phyloP scores from a whole-genome alignment of 176 grass and related monocot species.

The Oryza meridionalis region DNA sequence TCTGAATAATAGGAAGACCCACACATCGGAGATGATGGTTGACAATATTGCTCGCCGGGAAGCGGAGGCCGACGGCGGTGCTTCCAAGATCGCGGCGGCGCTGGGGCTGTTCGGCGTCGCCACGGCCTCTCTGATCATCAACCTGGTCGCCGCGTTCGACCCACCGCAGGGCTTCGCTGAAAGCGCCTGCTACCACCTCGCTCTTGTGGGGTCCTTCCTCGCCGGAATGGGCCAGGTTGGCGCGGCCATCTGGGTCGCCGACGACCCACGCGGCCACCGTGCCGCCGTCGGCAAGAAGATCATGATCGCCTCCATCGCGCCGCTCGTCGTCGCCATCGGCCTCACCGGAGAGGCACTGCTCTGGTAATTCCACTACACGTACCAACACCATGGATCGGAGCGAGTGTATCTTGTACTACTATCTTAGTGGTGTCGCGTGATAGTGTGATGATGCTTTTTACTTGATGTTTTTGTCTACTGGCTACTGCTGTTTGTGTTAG shows the following conservation, averaged over 20 bases:
- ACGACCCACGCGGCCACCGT: neutral
- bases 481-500: too few relatives aligned
- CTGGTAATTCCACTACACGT: neutral
- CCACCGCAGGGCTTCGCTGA: too few relatives aligned
- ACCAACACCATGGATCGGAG: too few relatives aligned
- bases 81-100: neutral
- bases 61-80: neutral
- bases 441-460: too few relatives aligned
- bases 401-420: too few relatives aligned
- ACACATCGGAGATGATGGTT: too few relatives aligned
- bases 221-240: neutral
- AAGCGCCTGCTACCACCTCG: neutral
- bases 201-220: neutral
- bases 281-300: neutral
- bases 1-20: too few relatives aligned
- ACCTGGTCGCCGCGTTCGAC: neutral
- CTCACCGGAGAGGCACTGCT: neutral
- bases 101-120: neutral
- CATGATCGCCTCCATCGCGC: neutral
- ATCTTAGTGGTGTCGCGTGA: too few relatives aligned
- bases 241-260: too few relatives aligned
- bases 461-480: too few relatives aligned
- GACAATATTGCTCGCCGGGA: neutral
- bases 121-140: neutral
- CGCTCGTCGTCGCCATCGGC: neutral